Evolutionary conservation across 73 alveolate species (phyloP).

Genomic region (Vitrella brassicaformis): DNA sequence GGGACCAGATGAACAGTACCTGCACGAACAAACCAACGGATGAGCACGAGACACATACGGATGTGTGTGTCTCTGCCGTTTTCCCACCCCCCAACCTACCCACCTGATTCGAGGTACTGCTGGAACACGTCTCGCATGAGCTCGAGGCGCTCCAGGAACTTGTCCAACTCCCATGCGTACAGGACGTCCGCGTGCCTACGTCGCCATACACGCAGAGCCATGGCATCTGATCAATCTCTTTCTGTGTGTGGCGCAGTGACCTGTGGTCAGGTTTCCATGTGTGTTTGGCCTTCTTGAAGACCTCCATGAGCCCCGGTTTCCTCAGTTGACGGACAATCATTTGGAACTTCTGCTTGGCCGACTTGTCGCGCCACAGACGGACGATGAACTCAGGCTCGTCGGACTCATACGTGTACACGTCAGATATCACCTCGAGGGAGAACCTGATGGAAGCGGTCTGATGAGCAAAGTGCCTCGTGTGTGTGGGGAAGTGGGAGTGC

Average conservation of each 20-base stretch:
- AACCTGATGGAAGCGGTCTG: neutral
- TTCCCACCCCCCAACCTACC: no score
- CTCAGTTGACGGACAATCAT: neutral
- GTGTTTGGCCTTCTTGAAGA: no score
- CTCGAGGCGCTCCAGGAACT: neutral
- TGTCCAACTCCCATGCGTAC: neutral
- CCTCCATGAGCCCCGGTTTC: no score
- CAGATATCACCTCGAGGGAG: neutral
- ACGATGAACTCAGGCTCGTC: neutral
- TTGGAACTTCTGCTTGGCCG: neutral
- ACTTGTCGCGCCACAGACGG: neutral
- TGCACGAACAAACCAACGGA: no score
- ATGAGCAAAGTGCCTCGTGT: neutral
- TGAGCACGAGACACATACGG: neutral
- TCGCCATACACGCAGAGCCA: no score
- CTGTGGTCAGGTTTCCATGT: no score
- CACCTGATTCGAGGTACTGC: neutral
- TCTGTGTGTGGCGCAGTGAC: no score
- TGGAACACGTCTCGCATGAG: neutral
- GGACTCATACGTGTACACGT: neutral
- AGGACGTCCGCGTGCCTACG: neutral
- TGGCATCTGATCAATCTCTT: neutral
- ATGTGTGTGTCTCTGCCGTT: no score
- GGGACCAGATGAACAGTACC: no score
- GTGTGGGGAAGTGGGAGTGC: no score